Percentiles rank a stretch among this genome's conserved stretches.
Conservation (phyloP, 768 basidiomycete genomes). For the Porphyrellus cyaneotinctus region DNA sequence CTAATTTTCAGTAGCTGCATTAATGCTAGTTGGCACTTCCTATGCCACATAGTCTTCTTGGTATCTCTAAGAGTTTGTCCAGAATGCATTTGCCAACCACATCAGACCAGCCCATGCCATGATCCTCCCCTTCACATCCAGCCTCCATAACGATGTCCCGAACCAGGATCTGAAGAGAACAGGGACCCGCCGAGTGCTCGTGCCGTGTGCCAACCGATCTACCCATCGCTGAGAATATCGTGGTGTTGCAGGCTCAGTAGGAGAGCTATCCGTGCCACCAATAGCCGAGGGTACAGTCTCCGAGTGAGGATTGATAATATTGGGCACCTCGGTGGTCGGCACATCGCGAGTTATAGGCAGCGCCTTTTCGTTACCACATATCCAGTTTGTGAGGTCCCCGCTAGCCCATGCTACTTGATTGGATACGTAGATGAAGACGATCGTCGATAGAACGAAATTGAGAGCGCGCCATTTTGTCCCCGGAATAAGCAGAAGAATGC, state of each 20-base stretch:
- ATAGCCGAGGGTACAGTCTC: constrained; percentile 12
- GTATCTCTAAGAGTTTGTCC: constrained; percentile 35
- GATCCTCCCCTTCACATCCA: constrained; percentile 43
- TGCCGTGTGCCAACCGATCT: constrained; percentile 43
- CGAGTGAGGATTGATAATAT: not conserved
- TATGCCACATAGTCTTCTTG: not conserved
- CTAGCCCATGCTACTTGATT: constrained; percentile 76
- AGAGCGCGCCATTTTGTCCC: constrained; percentile 68
- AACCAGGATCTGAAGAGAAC: constrained; percentile 31
- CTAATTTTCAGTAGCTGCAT: not conserved
- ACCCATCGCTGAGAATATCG: constrained; percentile 45
- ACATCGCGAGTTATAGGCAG: constrained; percentile 19
- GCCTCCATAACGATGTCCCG: constrained; percentile 28
- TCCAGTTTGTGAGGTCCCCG: constrained; percentile 58
- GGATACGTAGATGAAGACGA: constrained; percentile 77
- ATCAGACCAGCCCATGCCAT: constrained; percentile 42
- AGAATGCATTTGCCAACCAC: constrained; percentile 66
- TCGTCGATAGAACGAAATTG: constrained; percentile 72
- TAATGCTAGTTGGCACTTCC: not conserved
- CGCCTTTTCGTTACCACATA: constrained; percentile 40
- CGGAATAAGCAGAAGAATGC: constrained; percentile 74
- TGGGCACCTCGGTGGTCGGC: not conserved
- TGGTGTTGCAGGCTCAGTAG: constrained; percentile 36
- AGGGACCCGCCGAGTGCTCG: constrained; percentile 18
- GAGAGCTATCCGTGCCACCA: constrained; percentile 1